Evolutionary conservation across 2,329 filamentous ascomycete species (phyloP).

Genomic region (Sporothrix euskadiensis): DNA sequence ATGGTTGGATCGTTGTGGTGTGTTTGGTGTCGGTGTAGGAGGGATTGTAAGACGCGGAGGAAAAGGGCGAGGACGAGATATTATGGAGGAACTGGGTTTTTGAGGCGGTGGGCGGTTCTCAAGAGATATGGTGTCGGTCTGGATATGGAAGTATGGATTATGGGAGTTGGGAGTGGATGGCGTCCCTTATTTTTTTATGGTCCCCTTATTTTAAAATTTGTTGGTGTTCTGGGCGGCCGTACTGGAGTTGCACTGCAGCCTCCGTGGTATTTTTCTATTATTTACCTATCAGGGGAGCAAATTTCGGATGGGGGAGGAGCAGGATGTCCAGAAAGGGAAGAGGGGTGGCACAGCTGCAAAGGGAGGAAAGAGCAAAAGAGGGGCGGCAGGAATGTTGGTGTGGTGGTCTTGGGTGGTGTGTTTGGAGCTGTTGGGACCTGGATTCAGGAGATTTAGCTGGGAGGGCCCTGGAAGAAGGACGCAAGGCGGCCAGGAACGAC

Average conservation of each 20-base stretch:
- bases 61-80: slow-evolving; percentile 13
- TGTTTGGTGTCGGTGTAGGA: slow-evolving; percentile 31
- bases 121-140: slow-evolving; percentile 26
- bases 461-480: background rate
- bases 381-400: slow-evolving; percentile 9
- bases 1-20: slow-evolving; percentile 61
- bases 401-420: background rate
- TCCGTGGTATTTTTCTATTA: slow-evolving; percentile 24
- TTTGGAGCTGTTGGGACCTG: background rate
- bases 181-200: slow-evolving; percentile 26
- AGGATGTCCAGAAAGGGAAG: slow-evolving; percentile 16
- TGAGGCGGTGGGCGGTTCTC: slow-evolving; percentile 24
- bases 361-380: slow-evolving; percentile 20
- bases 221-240: slow-evolving; percentile 22
- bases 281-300: slow-evolving; percentile 26
- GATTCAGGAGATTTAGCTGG: no score
- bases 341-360: slow-evolving; percentile 17
- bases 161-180: background rate
- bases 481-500: background rate
- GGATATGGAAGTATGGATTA: background rate
- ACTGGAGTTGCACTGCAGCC: slow-evolving; percentile 18
- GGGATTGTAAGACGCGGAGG: slow-evolving; percentile 5
- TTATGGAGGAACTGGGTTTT: slow-evolving; percentile 25
- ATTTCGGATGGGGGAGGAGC: slow-evolving; percentile 29
- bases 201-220: slow-evolving; percentile 30